Evolutionary conservation across 345 rosid genomes (phyloP), one percentile per base, ranked within the genome.

Genomic region (Atalantia buxifolia): DNA sequence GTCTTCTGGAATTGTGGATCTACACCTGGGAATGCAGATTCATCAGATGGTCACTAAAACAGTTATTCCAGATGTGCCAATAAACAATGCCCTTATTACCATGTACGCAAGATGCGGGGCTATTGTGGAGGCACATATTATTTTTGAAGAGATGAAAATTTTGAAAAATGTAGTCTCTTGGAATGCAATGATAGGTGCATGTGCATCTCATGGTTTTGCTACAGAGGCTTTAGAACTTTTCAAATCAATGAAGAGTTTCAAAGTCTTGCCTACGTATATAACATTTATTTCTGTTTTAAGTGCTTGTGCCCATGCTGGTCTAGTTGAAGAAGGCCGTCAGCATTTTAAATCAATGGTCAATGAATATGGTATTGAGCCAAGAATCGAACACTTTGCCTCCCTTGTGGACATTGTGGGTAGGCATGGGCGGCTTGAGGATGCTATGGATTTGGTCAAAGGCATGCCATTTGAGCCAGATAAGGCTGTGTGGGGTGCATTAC

Each of bases 121-220:
- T 19, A 83, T 91, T 77, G 65, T 7, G 28, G 91, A 88, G 77
- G 93, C 94, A 6, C 75, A 83, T 63, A 72, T 56, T 45, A 74
- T 90, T 77, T 91, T 93, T 14, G 79, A 89, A 35, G 88, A 84
- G 67, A 82, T 85, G 81, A 86, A 84, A 78, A 40, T 48, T 9
- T 70, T 65, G 73, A 93, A 83, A 80, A 89, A 89, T 81, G 94
- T 93, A 12, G 82, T 91, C 79, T 81, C 95, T 42, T 93, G 97
- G 95, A 93, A 93, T 80, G 95, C 95, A 25, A 93, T 91, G 91
- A 93, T 93, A 36, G 92, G 97, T 79, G 97, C 94, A 35, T 93
- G 87, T 65, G 90, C 97, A 59, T 88, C 90, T 67, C 93, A 93
- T 76, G 95, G 95, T 68, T 81, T 85, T 69, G 87, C 89, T 35